Evolutionary conservation across 331 rosid species (phyloP).

Genomic region (Spiraea crenata): DNA sequence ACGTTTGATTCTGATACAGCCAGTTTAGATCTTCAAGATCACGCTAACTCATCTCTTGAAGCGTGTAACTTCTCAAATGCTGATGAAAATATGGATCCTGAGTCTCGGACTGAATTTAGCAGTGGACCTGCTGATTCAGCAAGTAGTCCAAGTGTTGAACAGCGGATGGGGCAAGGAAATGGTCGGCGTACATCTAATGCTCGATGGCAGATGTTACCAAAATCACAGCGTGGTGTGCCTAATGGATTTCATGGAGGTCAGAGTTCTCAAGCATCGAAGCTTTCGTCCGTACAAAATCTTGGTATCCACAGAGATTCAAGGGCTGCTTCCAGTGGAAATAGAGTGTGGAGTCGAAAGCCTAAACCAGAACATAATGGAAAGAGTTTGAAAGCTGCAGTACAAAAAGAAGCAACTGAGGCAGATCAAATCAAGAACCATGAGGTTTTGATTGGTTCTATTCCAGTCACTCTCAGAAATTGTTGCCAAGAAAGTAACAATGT

Average conservation of each 20-base stretch:
- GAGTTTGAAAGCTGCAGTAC: constrained; percentile 34
- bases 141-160: constrained; percentile 46
- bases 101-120: constrained; percentile 30
- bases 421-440: constrained; percentile 47
- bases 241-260: constrained; percentile 38
- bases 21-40: constrained; percentile 33
- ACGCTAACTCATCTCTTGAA: constrained; percentile 29
- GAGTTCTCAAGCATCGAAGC: constrained; percentile 44
- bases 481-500: constrained; percentile 37
- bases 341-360: constrained; percentile 64
- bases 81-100: constrained; percentile 34
- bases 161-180: constrained; percentile 29
- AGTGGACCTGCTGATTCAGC: constrained; percentile 25
- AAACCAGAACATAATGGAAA: constrained; percentile 48
- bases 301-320: constrained; percentile 44
- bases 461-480: constrained; percentile 60
- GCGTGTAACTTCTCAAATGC: constrained; percentile 34
- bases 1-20: constrained; percentile 33
- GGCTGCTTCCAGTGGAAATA: constrained; percentile 35
- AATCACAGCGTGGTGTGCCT: constrained; percentile 35
- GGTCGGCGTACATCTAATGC: constrained; percentile 28
- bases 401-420: constrained; percentile 33
- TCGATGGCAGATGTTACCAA: constrained; percentile 41
- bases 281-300: constrained; percentile 38
- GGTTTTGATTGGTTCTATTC: constrained; percentile 79